Conservation (phyloP, 2,329 filamentous ascomycete genomes). For the Alternaria gansuensis region DNA sequence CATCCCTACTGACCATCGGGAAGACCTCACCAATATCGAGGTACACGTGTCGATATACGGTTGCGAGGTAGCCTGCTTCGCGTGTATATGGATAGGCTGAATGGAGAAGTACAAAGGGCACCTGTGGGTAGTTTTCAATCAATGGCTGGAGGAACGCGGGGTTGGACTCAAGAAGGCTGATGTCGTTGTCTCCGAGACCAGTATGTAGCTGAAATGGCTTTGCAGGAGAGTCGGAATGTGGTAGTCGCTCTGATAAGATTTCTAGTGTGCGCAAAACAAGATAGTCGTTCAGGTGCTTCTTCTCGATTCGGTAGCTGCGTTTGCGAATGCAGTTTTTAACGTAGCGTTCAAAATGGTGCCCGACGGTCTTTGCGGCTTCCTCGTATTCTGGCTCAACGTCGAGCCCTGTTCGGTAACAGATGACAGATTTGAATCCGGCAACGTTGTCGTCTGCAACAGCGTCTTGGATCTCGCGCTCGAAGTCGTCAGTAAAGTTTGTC, state of each 20-base stretch:
- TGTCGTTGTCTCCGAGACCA: slow-evolving; percentile 81
- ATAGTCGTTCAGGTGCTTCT: slow-evolving; percentile 73
- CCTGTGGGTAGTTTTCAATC: slow-evolving; percentile 71
- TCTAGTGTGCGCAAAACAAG: slow-evolving; percentile 71
- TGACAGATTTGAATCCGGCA: slow-evolving; percentile 81
- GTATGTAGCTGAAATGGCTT: slow-evolving; percentile 88
- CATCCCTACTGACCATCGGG: slow-evolving; percentile 77
- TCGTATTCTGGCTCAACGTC: slow-evolving; percentile 59
- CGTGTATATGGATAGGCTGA: slow-evolving; percentile 82
- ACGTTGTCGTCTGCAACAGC: slow-evolving; percentile 72
- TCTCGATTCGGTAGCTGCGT: slow-evolving; percentile 63
- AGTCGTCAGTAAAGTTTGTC: slow-evolving; percentile 60
- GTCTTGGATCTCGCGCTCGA: slow-evolving; percentile 62
- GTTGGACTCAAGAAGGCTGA: slow-evolving; percentile 73
- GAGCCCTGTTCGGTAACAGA: slow-evolving; percentile 82
- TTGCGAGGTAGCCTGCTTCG: slow-evolving; percentile 80
- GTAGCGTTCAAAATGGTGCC: slow-evolving; percentile 54
- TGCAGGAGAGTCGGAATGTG: slow-evolving; percentile 52
- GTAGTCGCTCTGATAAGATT: slow-evolving; percentile 59
- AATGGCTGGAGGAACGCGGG: slow-evolving; percentile 78
- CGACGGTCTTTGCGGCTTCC: slow-evolving; percentile 47
- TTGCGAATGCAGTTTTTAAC: slow-evolving; percentile 53
- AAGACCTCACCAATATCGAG: slow-evolving; percentile 86
- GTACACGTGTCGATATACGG: slow-evolving; percentile 80
- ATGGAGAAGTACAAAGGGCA: slow-evolving; percentile 81